Percentiles rank a stretch among this genome's conserved stretches.
phyloP scores from a whole-genome alignment of 148 eudicot species.

The Cornus suecica region DNA sequence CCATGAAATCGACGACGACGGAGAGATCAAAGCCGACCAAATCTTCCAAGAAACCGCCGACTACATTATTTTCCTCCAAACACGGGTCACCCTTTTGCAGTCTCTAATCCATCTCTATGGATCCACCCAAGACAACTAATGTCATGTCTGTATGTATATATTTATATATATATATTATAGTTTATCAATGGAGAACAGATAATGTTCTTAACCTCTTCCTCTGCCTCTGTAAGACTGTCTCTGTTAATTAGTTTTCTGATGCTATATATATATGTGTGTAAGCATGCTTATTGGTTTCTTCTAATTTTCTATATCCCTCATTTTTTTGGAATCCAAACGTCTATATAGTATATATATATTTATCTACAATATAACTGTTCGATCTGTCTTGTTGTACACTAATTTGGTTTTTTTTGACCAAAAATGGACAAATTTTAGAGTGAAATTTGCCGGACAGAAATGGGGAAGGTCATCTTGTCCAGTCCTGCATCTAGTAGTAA shows the following conservation, averaged over 20 bases:
- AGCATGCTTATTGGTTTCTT: neutral
- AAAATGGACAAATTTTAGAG: too few relatives aligned
- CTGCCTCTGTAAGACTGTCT: too few relatives aligned
- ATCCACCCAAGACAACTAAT: neutral
- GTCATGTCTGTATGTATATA: too few relatives aligned
- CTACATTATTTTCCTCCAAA: constrained; percentile 40
- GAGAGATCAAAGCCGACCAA: constrained; percentile 34
- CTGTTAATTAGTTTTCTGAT: neutral
- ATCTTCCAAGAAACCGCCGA: constrained; percentile 48
- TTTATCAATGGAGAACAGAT: neutral
- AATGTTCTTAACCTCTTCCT: neutral
- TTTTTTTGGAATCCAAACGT: constrained; percentile 9
- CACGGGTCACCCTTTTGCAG: constrained; percentile 42
- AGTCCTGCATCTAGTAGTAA: too few relatives aligned
- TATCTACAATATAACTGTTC: neutral
- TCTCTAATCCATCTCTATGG: constrained; percentile 38
- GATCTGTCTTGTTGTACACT: neutral
- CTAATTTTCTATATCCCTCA: too few relatives aligned
- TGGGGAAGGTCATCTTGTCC: too few relatives aligned
- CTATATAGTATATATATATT: neutral
- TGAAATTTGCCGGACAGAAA: too few relatives aligned
- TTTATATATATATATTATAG: too few relatives aligned
- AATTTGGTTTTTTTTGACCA: too few relatives aligned
- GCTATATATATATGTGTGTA: neutral
- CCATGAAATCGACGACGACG: neutral